Base-by-base conservation (phyloP, 1,284 basidiomycete genomes). In the Xanthoconium separans region DNA sequence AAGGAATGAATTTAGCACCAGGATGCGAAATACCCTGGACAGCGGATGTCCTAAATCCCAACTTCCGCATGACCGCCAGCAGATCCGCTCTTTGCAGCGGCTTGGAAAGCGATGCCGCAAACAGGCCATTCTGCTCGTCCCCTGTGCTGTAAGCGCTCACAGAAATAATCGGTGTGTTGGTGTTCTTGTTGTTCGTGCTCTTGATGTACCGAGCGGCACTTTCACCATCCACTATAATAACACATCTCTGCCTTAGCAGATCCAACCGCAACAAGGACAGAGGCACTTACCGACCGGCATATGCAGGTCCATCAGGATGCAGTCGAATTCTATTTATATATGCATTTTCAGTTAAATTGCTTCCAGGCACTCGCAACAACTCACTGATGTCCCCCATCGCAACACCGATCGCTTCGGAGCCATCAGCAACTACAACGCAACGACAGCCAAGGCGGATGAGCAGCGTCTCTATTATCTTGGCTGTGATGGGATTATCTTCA, bases 401-500 rank as follows among this genome's bases (percentile, higher is more conserved):
- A 55, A 96, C 89, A 60, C 95, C 94, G 61, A 98, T 89, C 22
- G 96, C 96, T 69, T 97, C 95, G 6, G 95, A 94, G 13, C 96
- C 97, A 73, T 99, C 95, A 49, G 92, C 85, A 20, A 98, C 96
- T 7, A 95, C 89, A 3, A 97, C 88, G 70, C 93, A 95, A 18
- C 94, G 87, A 72, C 95, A 98, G 1, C 96, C 96, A 59, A 98
- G 81, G 42, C 95, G 87, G 55, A 90, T 88, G 47, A 99, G 81
- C 45, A 98, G 74, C 0, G 93, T 97, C 73, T 98, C 95, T 54
- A 98, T 87, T 45, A 98, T 95, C 78, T 95, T 96, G 51, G 90
- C 92, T 0, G 93, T 95, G 63, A 95, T 97, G 1, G 96, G 96
- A 67, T 99, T 99, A 68, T 98, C 95, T 70, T 99, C 97, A 0